Conservation (phyloP, 805 yeast species). For the Wickerhamomyces sydowiorum region DNA sequence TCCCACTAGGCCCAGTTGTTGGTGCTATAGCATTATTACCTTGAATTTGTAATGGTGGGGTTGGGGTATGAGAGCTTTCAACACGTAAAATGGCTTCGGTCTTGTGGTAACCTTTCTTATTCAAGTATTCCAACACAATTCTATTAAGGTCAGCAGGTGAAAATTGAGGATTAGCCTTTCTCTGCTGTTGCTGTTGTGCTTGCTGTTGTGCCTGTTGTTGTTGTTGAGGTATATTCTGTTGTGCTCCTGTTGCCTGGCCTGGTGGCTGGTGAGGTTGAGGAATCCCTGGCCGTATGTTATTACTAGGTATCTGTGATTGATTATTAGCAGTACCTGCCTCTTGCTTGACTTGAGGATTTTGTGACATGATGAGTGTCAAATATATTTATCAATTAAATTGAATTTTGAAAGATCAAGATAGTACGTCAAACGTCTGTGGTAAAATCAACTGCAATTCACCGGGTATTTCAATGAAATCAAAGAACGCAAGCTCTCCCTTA, state of each 20-base stretch:
- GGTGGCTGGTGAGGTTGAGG: conserved; percentile 1
- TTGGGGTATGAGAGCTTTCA: conserved; percentile 63
- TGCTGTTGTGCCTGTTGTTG: conserved; percentile 3
- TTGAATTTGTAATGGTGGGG: conserved; percentile 36
- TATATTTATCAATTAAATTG: too few species aligned
- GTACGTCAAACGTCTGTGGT: too few species aligned
- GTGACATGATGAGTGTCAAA: conserved; percentile 1
- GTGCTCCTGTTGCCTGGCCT: conserved; percentile 1
- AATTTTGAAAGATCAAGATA: too few species aligned
- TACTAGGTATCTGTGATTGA: not conserved
- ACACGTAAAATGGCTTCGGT: conserved; percentile 93
- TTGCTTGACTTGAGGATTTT: conserved; percentile 1
- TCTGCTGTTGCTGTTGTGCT: conserved; percentile 14
- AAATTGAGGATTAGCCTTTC: conserved; percentile 33
- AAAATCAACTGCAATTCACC: too few species aligned
- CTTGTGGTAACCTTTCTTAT: conserved; percentile 88
- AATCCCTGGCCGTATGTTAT: conserved; percentile 1
- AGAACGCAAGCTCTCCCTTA: too few species aligned
- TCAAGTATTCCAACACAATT: conserved; percentile 87
- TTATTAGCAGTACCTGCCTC: not conserved
- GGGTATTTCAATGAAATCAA: too few species aligned
- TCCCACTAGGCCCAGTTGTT: too few species aligned
- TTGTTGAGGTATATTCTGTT: conserved; percentile 4
- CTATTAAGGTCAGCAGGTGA: conserved; percentile 87
- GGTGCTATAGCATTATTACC: conserved; percentile 24